Evolutionary conservation across 352 stramenopile species (phyloP).

Genomic region (Phytopythium sindhum): DNA sequence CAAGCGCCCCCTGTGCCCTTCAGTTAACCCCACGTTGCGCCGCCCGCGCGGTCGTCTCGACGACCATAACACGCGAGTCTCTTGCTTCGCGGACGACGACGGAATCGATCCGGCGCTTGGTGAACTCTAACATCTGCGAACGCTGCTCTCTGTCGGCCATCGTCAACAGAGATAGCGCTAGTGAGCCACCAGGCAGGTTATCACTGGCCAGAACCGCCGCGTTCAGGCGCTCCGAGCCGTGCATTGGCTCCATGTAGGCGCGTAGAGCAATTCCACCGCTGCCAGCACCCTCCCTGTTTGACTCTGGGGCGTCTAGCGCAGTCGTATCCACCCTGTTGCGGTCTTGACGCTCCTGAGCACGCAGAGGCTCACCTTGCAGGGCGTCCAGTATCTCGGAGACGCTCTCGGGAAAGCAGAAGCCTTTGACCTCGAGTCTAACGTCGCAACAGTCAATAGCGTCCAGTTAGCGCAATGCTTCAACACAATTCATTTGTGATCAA

Average conservation of each 20-base stretch:
- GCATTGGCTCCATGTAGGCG: conserved; percentile 40
- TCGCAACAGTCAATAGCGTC: neutral
- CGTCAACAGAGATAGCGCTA: neutral
- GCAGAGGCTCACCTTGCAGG: conserved; percentile 19
- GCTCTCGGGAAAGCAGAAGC: conserved; percentile 51
- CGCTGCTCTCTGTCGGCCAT: conserved; percentile 28
- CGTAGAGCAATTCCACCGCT: conserved; percentile 18
- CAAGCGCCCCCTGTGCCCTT: too few relatives aligned
- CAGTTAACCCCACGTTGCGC: too few relatives aligned
- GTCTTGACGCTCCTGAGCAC: neutral
- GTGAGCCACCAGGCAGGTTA: neutral
- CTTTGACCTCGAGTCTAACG: conserved; percentile 42
- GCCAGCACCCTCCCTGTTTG: conserved; percentile 2
- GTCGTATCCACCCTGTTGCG: neutral
- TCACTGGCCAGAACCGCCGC: conserved; percentile 34
- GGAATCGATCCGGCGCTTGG: conserved; percentile 49
- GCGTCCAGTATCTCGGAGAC: conserved; percentile 33
- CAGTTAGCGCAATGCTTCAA: neutral
- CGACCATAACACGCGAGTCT: neutral
- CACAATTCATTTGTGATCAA: neutral
- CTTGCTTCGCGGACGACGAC: conserved; percentile 15
- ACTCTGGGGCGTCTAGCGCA: neutral
- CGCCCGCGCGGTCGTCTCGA: conserved; percentile 17
- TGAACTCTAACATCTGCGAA: conserved; percentile 57
- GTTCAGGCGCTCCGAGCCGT: conserved; percentile 56